phyloP scores from a whole-genome alignment of 192 early-diverging fungal species.

The Tieghemiomyces parasiticus region DNA sequence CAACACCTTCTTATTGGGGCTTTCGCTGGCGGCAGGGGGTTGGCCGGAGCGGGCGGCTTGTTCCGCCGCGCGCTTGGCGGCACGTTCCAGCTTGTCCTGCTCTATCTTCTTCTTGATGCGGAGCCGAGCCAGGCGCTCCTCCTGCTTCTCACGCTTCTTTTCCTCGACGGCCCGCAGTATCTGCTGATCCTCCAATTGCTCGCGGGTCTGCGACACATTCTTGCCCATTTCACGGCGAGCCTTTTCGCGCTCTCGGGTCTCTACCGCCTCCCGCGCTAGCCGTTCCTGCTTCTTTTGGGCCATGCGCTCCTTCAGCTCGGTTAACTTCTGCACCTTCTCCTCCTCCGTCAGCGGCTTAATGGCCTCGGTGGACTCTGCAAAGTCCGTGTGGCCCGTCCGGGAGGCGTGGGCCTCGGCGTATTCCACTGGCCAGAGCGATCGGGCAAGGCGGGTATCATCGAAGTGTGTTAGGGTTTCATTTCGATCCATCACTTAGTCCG shows the following conservation, averaged over 20 bases:
- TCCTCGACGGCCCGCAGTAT: slow-evolving; percentile 38
- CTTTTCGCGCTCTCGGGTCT: slow-evolving; percentile 40
- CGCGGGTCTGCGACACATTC: slow-evolving; percentile 37
- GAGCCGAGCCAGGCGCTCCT: slow-evolving; percentile 40
- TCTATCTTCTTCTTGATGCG: slow-evolving; percentile 50
- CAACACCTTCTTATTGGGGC: background rate
- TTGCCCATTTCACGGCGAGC: slow-evolving; percentile 39
- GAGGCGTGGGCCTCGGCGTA: slow-evolving; percentile 47
- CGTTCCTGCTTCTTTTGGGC: slow-evolving; percentile 35
- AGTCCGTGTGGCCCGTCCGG: slow-evolving; percentile 47
- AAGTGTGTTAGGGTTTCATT: too few relatives aligned
- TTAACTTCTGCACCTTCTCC: slow-evolving; percentile 51
- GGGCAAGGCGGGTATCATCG: too few relatives aligned
- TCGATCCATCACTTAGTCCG: background rate
- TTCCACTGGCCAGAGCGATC: too few relatives aligned
- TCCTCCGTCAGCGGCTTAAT: slow-evolving; percentile 59
- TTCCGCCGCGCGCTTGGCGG: slow-evolving; percentile 23
- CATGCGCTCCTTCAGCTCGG: slow-evolving; percentile 38
- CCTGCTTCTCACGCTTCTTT: slow-evolving; percentile 45
- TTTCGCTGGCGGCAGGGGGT: background rate
- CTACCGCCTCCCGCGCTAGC: slow-evolving; percentile 36
- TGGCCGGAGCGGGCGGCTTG: slow-evolving; percentile 22
- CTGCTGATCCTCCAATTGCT: slow-evolving; percentile 26
- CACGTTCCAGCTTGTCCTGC: slow-evolving; percentile 46
- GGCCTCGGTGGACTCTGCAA: slow-evolving; percentile 42